A percentile compares a stretch with the other conserved stretches of the same genome.
Evolutionary conservation across 2,329 filamentous ascomycete genomes (phyloP).

Genomic region (Colletotrichum navitas): DNA sequence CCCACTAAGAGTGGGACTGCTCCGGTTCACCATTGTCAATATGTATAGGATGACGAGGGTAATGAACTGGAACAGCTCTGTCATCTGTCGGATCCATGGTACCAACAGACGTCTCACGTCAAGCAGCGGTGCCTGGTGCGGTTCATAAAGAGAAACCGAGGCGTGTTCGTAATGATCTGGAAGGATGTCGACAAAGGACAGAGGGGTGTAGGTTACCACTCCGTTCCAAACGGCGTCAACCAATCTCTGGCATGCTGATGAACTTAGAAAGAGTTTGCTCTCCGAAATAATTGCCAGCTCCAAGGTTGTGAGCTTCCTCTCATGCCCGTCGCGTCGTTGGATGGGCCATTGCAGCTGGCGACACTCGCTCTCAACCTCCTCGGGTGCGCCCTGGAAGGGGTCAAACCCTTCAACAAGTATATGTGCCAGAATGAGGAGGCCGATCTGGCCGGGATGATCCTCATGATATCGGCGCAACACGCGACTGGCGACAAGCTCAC

Average conservation of each 20-base stretch:
- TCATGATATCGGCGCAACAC: slow-evolving; percentile 77
- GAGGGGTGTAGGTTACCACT: slow-evolving; percentile 78
- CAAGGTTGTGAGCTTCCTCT: slow-evolving; percentile 73
- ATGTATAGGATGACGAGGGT: slow-evolving; percentile 73
- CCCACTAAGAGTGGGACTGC: slow-evolving; percentile 57
- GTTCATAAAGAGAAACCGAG: slow-evolving; percentile 77
- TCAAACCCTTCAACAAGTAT: slow-evolving; percentile 79
- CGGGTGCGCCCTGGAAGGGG: slow-evolving; percentile 77
- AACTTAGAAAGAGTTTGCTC: slow-evolving; percentile 75
- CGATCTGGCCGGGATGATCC: slow-evolving; percentile 71
- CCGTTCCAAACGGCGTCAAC: slow-evolving; percentile 79
- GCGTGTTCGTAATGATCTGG: slow-evolving; percentile 80
- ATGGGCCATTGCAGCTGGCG: slow-evolving; percentile 54
- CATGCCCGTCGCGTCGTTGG: slow-evolving; percentile 55
- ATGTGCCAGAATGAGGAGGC: slow-evolving; percentile 74
- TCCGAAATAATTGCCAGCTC: slow-evolving; percentile 80
- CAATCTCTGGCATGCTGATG: slow-evolving; percentile 77
- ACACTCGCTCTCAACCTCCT: slow-evolving; percentile 60
- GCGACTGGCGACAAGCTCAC: slow-evolving; percentile 76
- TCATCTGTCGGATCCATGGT: slow-evolving; percentile 74
- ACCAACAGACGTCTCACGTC: slow-evolving; percentile 81
- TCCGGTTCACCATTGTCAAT: slow-evolving; percentile 71
- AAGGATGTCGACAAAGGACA: slow-evolving; percentile 78
- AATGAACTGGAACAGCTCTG: slow-evolving; percentile 75
- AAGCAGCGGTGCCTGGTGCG: slow-evolving; percentile 72